These are phyloP conservation scores for Marasmius fiardii DNA, from an alignment of 1,284 basidiomycete species.

Conservation along the genomic window DNA sequence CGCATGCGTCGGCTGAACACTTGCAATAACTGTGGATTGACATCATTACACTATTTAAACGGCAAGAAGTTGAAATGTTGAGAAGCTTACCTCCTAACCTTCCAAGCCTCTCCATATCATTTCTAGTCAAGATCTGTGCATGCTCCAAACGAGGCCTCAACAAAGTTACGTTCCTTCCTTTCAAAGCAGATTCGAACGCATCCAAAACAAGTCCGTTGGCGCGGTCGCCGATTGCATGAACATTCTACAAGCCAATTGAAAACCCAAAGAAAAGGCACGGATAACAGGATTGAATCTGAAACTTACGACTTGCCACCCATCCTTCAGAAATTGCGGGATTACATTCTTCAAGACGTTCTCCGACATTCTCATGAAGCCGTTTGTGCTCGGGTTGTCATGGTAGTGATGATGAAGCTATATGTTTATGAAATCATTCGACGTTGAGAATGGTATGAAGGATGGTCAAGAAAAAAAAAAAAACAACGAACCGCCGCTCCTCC, in stretches of 20 bases:
- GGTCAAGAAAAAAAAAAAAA: not conserved
- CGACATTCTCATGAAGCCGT: slow-evolving; percentile 11
- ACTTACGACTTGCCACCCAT: slow-evolving; percentile 12
- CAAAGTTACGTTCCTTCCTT: slow-evolving; percentile 32
- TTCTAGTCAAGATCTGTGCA: slow-evolving; percentile 77
- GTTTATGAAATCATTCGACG: not conserved
- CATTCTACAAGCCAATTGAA: slow-evolving; percentile 1
- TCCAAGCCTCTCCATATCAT: slow-evolving; percentile 70
- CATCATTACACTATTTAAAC: not conserved
- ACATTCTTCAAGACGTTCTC: not conserved
- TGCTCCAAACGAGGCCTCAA: slow-evolving; percentile 84
- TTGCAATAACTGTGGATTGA: slow-evolving; percentile 68
- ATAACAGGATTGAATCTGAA: not conserved
- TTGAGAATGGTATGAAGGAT: not conserved
- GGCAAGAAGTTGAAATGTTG: not conserved
- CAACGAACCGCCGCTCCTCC: slow-evolving; percentile 68
- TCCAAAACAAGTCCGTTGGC: slow-evolving; percentile 46
- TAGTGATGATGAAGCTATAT: slow-evolving; percentile 12
- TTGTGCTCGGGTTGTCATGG: slow-evolving; percentile 6
- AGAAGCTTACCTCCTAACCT: slow-evolving; percentile 60
- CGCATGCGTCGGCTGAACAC: slow-evolving; percentile 93
- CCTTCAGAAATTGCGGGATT: slow-evolving; percentile 7
- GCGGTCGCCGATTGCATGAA: slow-evolving; percentile 12
- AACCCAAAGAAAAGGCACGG: not conserved
- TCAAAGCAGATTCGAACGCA: slow-evolving; percentile 48